These are phyloP conservation scores for Arthrobotrys sphaeroides DNA, from an alignment of 2,329 filamentous ascomycete species.

Conservation along the genomic window DNA sequence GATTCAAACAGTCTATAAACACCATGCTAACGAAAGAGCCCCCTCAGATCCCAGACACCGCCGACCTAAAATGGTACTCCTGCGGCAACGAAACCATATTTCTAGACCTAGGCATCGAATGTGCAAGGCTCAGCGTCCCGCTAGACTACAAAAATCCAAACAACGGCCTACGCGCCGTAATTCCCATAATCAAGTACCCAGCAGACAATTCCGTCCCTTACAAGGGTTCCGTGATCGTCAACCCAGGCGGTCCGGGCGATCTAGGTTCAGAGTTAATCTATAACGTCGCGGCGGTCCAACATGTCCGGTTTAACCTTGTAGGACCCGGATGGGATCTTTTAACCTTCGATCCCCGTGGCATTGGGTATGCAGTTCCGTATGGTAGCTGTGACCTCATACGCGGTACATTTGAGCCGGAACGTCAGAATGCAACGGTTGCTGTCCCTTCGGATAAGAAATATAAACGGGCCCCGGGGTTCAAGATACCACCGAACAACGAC, in stretches of 20 bases:
- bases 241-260: conserved; percentile 64
- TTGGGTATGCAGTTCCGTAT: conserved; percentile 41
- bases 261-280: conserved; percentile 62
- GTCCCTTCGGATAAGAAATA: background rate
- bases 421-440: conserved; percentile 27
- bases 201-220: conserved; percentile 56
- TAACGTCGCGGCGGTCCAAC: conserved; percentile 4
- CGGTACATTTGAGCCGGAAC: conserved; percentile 24
- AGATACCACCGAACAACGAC: background rate
- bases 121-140: conserved; percentile 57
- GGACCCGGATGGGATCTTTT: conserved; percentile 45
- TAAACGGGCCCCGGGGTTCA: background rate
- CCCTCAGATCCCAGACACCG: conserved; percentile 63
- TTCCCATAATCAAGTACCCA: conserved; percentile 30
- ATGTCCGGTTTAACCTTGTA: background rate
- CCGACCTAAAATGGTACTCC: conserved; percentile 63
- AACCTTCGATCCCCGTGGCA: conserved; percentile 36
- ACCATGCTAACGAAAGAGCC: no score
- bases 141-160: conserved; percentile 65
- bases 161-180: conserved; percentile 55
- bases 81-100: conserved; percentile 60
- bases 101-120: conserved; percentile 28
- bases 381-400: conserved; percentile 16
- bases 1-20: background rate
- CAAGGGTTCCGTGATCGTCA: conserved; percentile 61